phyloP scores from a whole-genome alignment of 768 basidiomycete genomes.

The Rhizopogon vinicolor region DNA sequence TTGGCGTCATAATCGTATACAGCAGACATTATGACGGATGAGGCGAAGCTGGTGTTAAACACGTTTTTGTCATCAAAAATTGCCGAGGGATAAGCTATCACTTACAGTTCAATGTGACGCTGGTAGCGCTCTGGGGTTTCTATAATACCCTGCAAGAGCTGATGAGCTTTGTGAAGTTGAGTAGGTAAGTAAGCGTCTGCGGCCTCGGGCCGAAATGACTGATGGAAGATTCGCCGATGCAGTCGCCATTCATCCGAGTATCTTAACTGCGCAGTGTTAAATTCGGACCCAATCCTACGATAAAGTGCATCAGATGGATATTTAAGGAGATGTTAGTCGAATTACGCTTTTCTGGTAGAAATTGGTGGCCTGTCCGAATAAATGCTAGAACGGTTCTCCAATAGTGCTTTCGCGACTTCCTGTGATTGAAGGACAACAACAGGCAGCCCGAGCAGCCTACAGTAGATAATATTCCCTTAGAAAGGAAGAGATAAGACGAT shows the following conservation, averaged over 20 bases:
- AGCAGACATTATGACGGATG: constrained; percentile 26
- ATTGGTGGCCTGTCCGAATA: constrained; percentile 36
- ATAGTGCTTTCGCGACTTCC: constrained; percentile 26
- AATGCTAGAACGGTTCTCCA: constrained; percentile 30
- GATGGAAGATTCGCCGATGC: constrained; percentile 28
- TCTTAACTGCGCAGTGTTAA: constrained; percentile 25
- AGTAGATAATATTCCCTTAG: constrained; percentile 27
- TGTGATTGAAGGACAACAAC: constrained; percentile 29
- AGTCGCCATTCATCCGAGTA: constrained; percentile 28
- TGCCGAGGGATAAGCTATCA: not conserved
- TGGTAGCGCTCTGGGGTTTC: constrained; percentile 22
- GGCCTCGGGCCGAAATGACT: constrained; percentile 25
- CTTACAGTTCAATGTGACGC: constrained; percentile 26
- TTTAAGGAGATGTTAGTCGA: not conserved
- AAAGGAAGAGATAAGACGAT: not conserved
- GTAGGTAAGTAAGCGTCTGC: constrained; percentile 18
- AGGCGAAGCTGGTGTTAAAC: constrained; percentile 21
- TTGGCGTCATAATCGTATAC: constrained; percentile 29
- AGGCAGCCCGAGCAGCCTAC: constrained; percentile 26
- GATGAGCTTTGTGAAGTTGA: constrained; percentile 24
- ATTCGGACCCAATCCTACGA: constrained; percentile 23
- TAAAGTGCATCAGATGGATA: not conserved
- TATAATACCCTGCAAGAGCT: constrained; percentile 16
- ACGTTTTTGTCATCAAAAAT: not conserved
- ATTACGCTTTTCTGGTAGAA: constrained; percentile 20